Conservation (phyloP, 164 flowering plant genomes). For the Kalanchoe fedtschenkoi region DNA sequence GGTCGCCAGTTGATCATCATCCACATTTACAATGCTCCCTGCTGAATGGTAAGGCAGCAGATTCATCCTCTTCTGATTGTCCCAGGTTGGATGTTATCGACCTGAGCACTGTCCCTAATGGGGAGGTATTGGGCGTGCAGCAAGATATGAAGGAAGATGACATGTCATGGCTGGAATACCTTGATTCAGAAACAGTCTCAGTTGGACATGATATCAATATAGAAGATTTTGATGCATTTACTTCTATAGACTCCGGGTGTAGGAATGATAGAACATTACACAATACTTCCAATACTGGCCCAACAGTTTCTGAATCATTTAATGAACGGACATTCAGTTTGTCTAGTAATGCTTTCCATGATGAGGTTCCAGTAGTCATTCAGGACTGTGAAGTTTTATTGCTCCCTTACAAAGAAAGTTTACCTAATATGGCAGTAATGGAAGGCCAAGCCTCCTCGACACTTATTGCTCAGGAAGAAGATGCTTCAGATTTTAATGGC, state of each 20-base stretch:
- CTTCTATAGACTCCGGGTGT: constrained; percentile 10
- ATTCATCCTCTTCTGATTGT: constrained; percentile 14
- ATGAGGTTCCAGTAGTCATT: constrained; percentile 40
- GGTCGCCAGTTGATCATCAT: constrained; percentile 19
- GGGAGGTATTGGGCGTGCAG: constrained; percentile 13
- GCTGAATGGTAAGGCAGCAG: constrained; percentile 14
- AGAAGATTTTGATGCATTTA: constrained; percentile 13
- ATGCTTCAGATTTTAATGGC: constrained; percentile 55
- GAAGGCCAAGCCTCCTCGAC: constrained; percentile 43
- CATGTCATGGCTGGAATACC: constrained; percentile 33
- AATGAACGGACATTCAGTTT: constrained; percentile 15
- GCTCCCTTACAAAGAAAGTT: constrained; percentile 53
- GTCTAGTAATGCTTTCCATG: constrained; percentile 22
- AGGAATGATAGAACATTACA: constrained; percentile 3
- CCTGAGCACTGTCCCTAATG: constrained; percentile 10
- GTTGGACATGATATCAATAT: constrained; percentile 14
- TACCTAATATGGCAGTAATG: constrained; percentile 14
- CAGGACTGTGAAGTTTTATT: constrained; percentile 48
- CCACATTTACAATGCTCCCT: constrained; percentile 15
- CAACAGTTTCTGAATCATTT: constrained; percentile 12
- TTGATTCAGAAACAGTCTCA: constrained; percentile 15
- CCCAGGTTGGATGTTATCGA: constrained; percentile 13
- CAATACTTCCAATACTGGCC: constrained; percentile 9
- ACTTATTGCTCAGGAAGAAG: constrained; percentile 26
- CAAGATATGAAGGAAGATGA: constrained; percentile 16